Evolutionary conservation across 176 grass and related monocot species (phyloP), one percentile per base, ranked within the genome.

Genomic region (Pontederia paniculata): DNA sequence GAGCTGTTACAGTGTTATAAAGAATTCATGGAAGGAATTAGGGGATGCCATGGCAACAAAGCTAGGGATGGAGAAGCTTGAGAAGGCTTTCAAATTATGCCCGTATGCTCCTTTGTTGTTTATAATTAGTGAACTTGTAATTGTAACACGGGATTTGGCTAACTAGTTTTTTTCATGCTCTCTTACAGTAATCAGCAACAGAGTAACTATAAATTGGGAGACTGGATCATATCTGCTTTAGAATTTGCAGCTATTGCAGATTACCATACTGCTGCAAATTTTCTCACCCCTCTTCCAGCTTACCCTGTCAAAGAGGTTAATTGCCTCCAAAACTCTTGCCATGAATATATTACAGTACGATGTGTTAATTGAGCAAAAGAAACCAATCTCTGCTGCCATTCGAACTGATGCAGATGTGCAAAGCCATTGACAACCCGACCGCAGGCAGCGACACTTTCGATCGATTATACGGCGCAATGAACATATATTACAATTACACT

Each of bases 401-500:
- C 12, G 8, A 50, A 15, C 2, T 17, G 11, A 22, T 28, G 9
- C 17, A 82, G 69, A 83, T 88, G 42, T 88, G 85, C 73, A 73
- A 58, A 55, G 80, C 80, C 31, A 76, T 88, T 9, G 70, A 88
- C 80, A 5, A 67, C 13, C 76, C 76, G 0, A 47, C 21, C 15
- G 18, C 75, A 1, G 70, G 75, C 1, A 62, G 51, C 10, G 68
- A 65, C 46, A 75, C 54, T 9, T 20, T 89, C 3, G 3, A 66
- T 1, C 17, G 61, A 68, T 14, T 89, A 23, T 66, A 63, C 1
- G 80, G 41, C 12, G 76, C 73, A 12, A 23, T 88, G 65, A 13
- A 9, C 31, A 64, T 88, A 14, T 88, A 80, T 66, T 89, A 89
- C 85, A 89, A 62, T 21, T 65, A 83, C 52, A 80, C 73, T 12